These are phyloP conservation scores for Dactylonectria macrodidyma DNA, from an alignment of 2,329 filamentous ascomycete genomes.

Conservation along the genomic window DNA sequence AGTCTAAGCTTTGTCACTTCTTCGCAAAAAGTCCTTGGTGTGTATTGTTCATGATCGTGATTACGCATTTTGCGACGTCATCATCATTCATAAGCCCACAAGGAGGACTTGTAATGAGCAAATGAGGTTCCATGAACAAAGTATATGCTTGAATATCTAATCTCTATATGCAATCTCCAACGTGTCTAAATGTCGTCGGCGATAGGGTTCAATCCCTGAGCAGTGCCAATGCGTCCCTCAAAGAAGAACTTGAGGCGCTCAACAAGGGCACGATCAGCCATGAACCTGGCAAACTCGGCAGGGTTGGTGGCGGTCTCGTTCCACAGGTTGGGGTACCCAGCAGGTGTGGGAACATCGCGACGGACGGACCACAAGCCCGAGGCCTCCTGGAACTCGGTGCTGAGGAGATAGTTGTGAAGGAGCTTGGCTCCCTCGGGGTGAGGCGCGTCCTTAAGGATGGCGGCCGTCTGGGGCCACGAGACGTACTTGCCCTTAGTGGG, in stretches of 20 bases:
- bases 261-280: slow-evolving; percentile 57
- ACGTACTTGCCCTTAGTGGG: slow-evolving; percentile 60
- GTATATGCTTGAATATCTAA: not conserved
- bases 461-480: slow-evolving; percentile 64
- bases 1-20: too few species aligned
- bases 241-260: slow-evolving; percentile 60
- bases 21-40: too few species aligned
- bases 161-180: not conserved
- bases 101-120: too few species aligned
- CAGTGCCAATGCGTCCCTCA: slow-evolving; percentile 58
- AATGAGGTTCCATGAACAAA: too few species aligned
- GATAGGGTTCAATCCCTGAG: slow-evolving; percentile 59
- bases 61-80: too few species aligned
- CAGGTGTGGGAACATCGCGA: slow-evolving; percentile 50
- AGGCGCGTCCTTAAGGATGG: slow-evolving; percentile 63
- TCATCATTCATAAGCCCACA: too few species aligned
- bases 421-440: slow-evolving; percentile 67
- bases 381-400: slow-evolving; percentile 55
- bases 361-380: slow-evolving; percentile 53
- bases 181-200: slow-evolving; percentile 43
- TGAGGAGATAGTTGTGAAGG: slow-evolving; percentile 63
- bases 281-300: slow-evolving; percentile 57
- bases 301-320: slow-evolving; percentile 51
- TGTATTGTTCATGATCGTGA: too few species aligned
- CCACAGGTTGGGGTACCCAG: slow-evolving; percentile 43